Percentiles rank a stretch among this genome's conserved stretches.
These are phyloP conservation scores for Cyberlindnera xishuangbannaensis DNA, from an alignment of 805 yeast genomes.

Conservation along the genomic window DNA sequence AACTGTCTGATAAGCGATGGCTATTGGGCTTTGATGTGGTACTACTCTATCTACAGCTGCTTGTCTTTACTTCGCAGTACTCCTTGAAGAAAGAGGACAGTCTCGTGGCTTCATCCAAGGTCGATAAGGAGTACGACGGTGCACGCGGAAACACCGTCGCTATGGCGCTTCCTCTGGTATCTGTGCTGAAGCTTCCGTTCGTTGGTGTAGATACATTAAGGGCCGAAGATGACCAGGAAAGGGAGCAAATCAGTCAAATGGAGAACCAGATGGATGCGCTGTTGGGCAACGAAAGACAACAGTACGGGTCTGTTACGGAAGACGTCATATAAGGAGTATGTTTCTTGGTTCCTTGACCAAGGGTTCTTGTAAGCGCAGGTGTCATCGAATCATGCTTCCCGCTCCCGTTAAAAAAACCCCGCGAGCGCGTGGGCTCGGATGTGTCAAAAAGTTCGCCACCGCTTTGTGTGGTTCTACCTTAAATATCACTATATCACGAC, in stretches of 20 bases:
- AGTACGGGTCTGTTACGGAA: slow-evolving; percentile 3
- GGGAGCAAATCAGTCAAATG: slow-evolving; percentile 3
- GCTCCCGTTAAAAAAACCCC: background rate
- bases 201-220: slow-evolving; percentile 11
- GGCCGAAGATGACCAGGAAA: slow-evolving; percentile 11
- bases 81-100: slow-evolving; percentile 4
- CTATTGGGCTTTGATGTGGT: slow-evolving; percentile 12
- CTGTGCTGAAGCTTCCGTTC: slow-evolving; percentile 13
- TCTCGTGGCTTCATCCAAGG: background rate
- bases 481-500: too few species aligned
- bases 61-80: slow-evolving; percentile 13
- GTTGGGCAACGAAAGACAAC: slow-evolving; percentile 4
- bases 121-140: slow-evolving; percentile 20
- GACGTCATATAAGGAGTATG: background rate
- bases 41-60: slow-evolving; percentile 17
- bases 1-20: slow-evolving; percentile 14
- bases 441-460: slow-evolving; percentile 1
- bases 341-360: too few species aligned
- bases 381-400: too few species aligned
- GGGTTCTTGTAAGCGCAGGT: background rate
- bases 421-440: too few species aligned
- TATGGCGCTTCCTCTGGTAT: slow-evolving; percentile 9
- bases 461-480: too few species aligned
- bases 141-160: slow-evolving; percentile 18
- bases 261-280: slow-evolving; percentile 7